A percentile compares a stretch with the other conserved stretches of the same genome.
Evolutionary conservation across 2,329 filamentous ascomycete genomes (phyloP).

Genomic region (Stromatinia cepivora): DNA sequence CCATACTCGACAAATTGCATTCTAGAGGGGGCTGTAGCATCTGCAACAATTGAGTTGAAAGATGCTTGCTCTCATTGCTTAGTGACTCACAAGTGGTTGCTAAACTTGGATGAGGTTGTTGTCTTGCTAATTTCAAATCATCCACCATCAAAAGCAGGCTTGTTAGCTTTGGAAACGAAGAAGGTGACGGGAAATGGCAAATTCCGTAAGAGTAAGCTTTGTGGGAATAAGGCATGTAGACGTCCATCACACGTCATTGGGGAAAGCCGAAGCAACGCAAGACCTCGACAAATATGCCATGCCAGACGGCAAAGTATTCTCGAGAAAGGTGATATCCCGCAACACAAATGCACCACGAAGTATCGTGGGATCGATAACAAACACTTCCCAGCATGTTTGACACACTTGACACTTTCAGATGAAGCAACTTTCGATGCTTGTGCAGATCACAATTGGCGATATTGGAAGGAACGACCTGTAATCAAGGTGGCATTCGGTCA

Average conservation of each 20-base stretch:
- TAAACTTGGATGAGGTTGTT: not conserved
- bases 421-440: not conserved
- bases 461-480: not conserved
- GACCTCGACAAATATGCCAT: not conserved
- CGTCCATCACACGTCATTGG: constrained; percentile 9
- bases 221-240: not conserved
- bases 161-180: not conserved
- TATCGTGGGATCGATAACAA: not conserved
- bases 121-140: not conserved
- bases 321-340: too few relatives aligned
- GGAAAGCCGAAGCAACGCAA: not conserved
- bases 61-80: not conserved
- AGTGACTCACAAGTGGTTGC: not conserved
- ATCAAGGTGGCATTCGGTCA: not conserved
- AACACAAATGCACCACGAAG: not conserved
- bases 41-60: not conserved
- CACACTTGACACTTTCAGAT: not conserved
- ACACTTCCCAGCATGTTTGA: not conserved
- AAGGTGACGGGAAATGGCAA: not conserved
- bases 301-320: not conserved
- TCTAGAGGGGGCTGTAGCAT: too few relatives aligned
- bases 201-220: not conserved
- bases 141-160: not conserved
- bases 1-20: not conserved
- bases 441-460: not conserved